A percentile compares a stretch with the other conserved stretches of the same genome.
phyloP scores from a whole-genome alignment of 768 basidiomycete genomes.

The Kwoniella newhampshirensis region DNA sequence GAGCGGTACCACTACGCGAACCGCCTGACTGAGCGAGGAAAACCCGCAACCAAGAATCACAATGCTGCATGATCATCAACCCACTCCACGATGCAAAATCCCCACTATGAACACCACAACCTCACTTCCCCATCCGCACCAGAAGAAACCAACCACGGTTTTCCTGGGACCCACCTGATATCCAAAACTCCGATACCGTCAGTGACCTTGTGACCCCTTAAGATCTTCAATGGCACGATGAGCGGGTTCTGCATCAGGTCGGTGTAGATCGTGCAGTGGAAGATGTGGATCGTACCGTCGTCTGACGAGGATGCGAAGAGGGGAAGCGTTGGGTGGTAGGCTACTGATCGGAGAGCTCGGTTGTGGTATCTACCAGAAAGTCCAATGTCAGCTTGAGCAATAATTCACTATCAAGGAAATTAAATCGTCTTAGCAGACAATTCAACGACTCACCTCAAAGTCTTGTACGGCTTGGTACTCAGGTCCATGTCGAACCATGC shows the following conservation, averaged over 20 bases:
- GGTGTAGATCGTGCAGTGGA: slow-evolving; percentile 90
- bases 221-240: slow-evolving; percentile 94
- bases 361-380: slow-evolving; percentile 72
- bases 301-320: slow-evolving; percentile 95
- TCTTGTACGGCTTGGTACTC: slow-evolving; percentile 94
- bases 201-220: slow-evolving; percentile 80
- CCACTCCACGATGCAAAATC: not conserved
- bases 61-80: slow-evolving; percentile 6
- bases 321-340: slow-evolving; percentile 92
- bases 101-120: slow-evolving; percentile 65
- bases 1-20: too few relatives aligned
- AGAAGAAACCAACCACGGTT: slow-evolving; percentile 89
- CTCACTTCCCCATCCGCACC: slow-evolving; percentile 87
- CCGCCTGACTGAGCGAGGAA: too few relatives aligned
- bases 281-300: slow-evolving; percentile 94
- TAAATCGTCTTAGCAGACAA: not conserved
- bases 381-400: not conserved
- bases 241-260: slow-evolving; percentile 96
- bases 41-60: not conserved
- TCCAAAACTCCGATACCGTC: slow-evolving; percentile 90
- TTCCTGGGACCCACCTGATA: slow-evolving; percentile 79
- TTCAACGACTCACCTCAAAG: slow-evolving; percentile 67
- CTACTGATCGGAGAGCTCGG: slow-evolving; percentile 85
- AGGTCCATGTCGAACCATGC: slow-evolving; percentile 99
- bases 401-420: too few relatives aligned